Base-by-base conservation (phyloP, 164 flowering plant species). In the Piper longum region DNA sequence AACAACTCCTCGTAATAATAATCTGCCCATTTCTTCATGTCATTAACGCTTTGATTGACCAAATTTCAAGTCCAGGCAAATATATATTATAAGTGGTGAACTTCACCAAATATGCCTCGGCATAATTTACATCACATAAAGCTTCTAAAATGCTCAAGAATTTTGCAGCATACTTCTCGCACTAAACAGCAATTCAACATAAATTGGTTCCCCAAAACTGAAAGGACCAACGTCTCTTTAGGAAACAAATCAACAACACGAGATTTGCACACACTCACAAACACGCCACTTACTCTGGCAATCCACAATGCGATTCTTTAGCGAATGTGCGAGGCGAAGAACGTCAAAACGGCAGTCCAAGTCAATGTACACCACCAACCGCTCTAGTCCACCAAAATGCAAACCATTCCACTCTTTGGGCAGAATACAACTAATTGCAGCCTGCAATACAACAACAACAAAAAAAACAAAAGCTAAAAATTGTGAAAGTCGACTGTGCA, bases 261-360 rank as follows among this genome's bases (percentile, higher is more conserved):
- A 26, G 36, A 16, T 51, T 16, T 8, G 54, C 54, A 56, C 58
- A n/a, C 9, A 16, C 4, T 19, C 16, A 5, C 58, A 56, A 3
- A 7, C 7, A 5, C 9, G 58, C 6, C 7, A n/a, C 69, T 61
- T 69, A 78, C 87, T 66, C 60, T 63, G 64, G 64, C 75, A 74
- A 55, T 67, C 70, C 43, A 60, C 43, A 42, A 88, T 79, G 42
- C 73, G 81, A 64, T 68, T 69, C 69, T 70, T 81, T 4, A 90
- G 67, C 7, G 75, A 66, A 14, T 79, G 73, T 0, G 85, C 64
- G 48, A 88, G 73, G 48, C 89, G 80, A 12, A 70, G 67, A 62
- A 85, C 66, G 62, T 85, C 93, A 65, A 86, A 84, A 3, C 87
- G 85, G 65, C 91, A 84, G 71, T 88, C 93, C 78, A 88, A 74